Percentiles rank a stretch among this genome's conserved stretches.
These are phyloP conservation scores for Trichoderma virens DNA, from an alignment of 495 filamentous ascomycete species.

Conservation along the genomic window DNA sequence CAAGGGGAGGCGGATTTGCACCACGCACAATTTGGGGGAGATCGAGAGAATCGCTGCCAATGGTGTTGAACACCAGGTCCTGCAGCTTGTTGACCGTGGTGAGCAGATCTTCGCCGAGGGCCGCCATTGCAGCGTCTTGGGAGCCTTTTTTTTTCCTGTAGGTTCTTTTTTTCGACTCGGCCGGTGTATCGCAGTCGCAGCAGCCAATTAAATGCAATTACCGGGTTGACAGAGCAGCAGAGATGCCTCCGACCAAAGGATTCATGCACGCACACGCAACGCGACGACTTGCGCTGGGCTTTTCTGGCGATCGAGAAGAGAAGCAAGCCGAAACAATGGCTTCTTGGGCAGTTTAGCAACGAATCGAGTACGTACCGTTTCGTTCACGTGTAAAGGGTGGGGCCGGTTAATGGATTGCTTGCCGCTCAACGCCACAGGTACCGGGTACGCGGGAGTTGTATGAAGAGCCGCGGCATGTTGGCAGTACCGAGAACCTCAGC, in stretches of 20 bases:
- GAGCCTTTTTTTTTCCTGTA: not conserved
- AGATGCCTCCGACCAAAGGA: not conserved
- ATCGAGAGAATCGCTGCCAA: conserved; percentile 96
- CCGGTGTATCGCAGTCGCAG: not conserved
- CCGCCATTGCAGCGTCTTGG: conserved; percentile 36
- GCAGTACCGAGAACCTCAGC: not conserved
- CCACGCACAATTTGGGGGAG: conserved; percentile 89
- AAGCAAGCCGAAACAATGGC: conserved; percentile 1
- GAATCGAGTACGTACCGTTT: not conserved
- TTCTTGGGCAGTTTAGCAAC: not conserved
- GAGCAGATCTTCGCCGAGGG: conserved; percentile 85
- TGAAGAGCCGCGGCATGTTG: not conserved
- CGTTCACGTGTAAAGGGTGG: not conserved
- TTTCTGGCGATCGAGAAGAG: not conserved
- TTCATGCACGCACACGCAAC: not conserved
- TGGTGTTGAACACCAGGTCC: conserved; percentile 98
- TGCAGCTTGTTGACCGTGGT: conserved; percentile 93
- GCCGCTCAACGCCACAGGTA: conserved; percentile 1
- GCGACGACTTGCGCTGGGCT: conserved; percentile 1
- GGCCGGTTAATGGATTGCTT: not conserved
- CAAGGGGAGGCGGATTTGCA: conserved; percentile 13
- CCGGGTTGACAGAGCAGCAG: not conserved
- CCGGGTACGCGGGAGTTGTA: not conserved
- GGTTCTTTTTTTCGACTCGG: not conserved
- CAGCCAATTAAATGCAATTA: not conserved